phyloP scores from a whole-genome alignment of 208 protist genomes.

The Leishmania major region DNA sequence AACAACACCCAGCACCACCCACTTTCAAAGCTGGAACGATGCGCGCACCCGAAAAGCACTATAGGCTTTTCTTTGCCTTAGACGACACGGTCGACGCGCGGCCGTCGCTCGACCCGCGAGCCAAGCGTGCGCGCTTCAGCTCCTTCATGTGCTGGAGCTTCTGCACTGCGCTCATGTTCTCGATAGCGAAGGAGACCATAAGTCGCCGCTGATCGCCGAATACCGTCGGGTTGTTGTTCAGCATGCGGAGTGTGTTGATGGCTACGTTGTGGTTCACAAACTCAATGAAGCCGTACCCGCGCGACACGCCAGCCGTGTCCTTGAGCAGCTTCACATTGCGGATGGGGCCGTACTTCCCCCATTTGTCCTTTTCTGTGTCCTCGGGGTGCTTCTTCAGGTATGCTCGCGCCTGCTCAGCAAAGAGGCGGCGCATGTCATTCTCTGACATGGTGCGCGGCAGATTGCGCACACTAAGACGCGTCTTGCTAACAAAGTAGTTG shows the following conservation, averaged over 20 bases:
- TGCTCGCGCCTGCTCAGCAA: constrained; percentile 62
- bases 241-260: constrained; percentile 73
- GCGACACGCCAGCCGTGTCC: constrained; percentile 82
- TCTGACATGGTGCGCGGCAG: constrained; percentile 88
- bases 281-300: constrained; percentile 93
- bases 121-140: constrained; percentile 56
- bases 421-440: constrained; percentile 86
- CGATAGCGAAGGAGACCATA: constrained; percentile 93
- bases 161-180: constrained; percentile 89
- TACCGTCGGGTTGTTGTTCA: constrained; percentile 95
- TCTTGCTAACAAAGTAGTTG: constrained; percentile 93
- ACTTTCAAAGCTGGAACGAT: neutral
- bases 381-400: constrained; percentile 83
- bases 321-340: constrained; percentile 86
- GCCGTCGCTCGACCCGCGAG: constrained; percentile 12
- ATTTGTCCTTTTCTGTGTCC: constrained; percentile 71
- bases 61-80: neutral
- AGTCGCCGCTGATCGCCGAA: constrained; percentile 84
- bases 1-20: neutral
- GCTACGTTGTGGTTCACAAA: constrained; percentile 92
- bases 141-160: constrained; percentile 89
- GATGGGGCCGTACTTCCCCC: constrained; percentile 92
- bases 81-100: neutral
- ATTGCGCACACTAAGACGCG: constrained; percentile 91
- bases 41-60: neutral